Evolutionary conservation across 768 basidiomycete species (phyloP).

Genomic region (Russula virescens): DNA sequence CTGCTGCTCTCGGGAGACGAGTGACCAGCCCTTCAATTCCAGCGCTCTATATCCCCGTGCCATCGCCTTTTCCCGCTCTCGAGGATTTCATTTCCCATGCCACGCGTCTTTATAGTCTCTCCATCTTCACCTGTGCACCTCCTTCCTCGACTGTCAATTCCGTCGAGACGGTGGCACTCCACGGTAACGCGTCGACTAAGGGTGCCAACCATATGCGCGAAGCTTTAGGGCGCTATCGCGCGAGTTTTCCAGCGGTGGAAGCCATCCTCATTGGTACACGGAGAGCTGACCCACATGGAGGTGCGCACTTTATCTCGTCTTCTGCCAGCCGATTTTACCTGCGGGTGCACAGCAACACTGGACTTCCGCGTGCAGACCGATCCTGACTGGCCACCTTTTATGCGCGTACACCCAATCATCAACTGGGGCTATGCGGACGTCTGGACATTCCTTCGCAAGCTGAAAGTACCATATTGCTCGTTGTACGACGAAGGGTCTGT

Average conservation of each 20-base stretch:
- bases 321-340: not conserved
- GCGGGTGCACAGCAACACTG: conserved; percentile 49
- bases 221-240: conserved; percentile 71
- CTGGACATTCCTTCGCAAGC: conserved; percentile 75
- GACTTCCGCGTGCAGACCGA: conserved; percentile 77
- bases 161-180: conserved; percentile 41
- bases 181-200: conserved; percentile 34
- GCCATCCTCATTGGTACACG: conserved; percentile 90
- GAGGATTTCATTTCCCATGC: conserved; percentile 77
- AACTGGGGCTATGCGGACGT: conserved; percentile 90
- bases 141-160: conserved; percentile 30
- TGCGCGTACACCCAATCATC: conserved; percentile 92
- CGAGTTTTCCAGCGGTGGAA: conserved; percentile 54
- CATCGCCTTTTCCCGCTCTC: conserved; percentile 79
- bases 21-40: conserved; percentile 38
- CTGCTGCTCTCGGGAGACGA: conserved; percentile 54
- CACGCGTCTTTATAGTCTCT: conserved; percentile 60
- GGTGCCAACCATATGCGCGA: conserved; percentile 71
- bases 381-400: conserved; percentile 80
- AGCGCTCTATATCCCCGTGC: conserved; percentile 83
- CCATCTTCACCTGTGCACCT: conserved; percentile 55
- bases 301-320: conserved; percentile 42
- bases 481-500: conserved; percentile 86
- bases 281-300: conserved; percentile 88
- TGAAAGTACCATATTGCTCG: conserved; percentile 79